phyloP scores from a whole-genome alignment of 441 rosid species.

The Populus hybrid region DNA sequence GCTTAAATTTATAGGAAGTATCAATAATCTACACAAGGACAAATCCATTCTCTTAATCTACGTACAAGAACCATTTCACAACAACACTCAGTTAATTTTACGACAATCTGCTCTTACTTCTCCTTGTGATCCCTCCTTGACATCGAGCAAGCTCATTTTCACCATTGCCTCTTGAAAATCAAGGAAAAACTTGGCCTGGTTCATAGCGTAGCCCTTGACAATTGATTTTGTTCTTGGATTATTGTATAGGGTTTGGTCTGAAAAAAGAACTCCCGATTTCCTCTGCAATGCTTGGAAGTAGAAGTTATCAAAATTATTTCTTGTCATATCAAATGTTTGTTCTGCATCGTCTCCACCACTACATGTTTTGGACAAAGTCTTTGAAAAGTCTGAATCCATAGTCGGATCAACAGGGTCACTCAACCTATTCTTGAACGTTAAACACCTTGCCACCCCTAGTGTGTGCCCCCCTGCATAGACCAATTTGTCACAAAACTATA shows the following conservation, averaged over 20 bases:
- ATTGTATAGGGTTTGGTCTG: slow-evolving; percentile 65
- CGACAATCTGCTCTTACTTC: slow-evolving; percentile 67
- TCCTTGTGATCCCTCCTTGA: slow-evolving; percentile 65
- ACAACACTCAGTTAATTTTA: slow-evolving; percentile 38
- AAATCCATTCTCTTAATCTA: not conserved
- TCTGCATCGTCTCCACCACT: slow-evolving; percentile 73
- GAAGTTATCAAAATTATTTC: slow-evolving; percentile 58
- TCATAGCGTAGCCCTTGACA: slow-evolving; percentile 66
- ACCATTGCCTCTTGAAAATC: slow-evolving; percentile 87
- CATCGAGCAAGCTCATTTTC: slow-evolving; percentile 76
- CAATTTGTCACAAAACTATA: not conserved
- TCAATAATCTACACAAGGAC: not conserved
- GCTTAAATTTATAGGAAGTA: not conserved
- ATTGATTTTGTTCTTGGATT: slow-evolving; percentile 44
- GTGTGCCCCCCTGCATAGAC: slow-evolving; percentile 71
- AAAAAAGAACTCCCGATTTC: slow-evolving; percentile 72
- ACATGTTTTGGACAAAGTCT: slow-evolving; percentile 58
- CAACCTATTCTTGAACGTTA: slow-evolving; percentile 71
- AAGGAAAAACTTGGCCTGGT: slow-evolving; percentile 80
- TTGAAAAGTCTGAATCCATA: slow-evolving; percentile 50
- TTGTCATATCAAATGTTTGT: slow-evolving; percentile 68
- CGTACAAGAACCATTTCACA: not conserved
- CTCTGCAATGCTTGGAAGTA: slow-evolving; percentile 56
- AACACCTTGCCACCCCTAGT: slow-evolving; percentile 79
- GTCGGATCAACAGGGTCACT: slow-evolving; percentile 37